Base-by-base conservation (phyloP, 1,139 yeast species). In the Blastobotrys persicus region DNA sequence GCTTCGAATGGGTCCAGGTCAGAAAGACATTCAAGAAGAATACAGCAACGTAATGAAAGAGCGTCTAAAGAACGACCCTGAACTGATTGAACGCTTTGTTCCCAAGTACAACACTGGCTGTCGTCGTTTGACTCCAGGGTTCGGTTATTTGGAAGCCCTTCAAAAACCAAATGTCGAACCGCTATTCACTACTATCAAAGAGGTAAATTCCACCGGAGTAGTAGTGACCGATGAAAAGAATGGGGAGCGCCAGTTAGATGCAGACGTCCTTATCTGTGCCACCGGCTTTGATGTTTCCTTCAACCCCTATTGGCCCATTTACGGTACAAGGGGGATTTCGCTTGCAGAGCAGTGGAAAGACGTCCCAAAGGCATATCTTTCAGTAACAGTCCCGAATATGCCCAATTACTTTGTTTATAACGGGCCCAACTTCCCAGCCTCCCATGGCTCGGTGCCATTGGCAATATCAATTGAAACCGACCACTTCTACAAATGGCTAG, bases 41-140 rank as follows among this genome's bases (percentile, higher is more conserved):
- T 42, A 31, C 17, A 23, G 39, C 28, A 13, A 14, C 43, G 42
- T 46, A 23, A 55, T 58, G 52, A 35, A 41, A 17, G 51, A 46
- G 20, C 52, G 51, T 31, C 51, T 57, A 20, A 50, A 53, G 3
- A 37, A 45, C 42, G 39, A 52, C 11, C 51, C 56, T 4, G 57
- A 54, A 34, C 49, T 56, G 23, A 42, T 46, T 38, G 35, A 51
- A 18, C 46, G 51, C 16, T 47, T 59, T 14, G 46, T 55, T 12
- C 61, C 61, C 6, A 44, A 47, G 12, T 58, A 53, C 34, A 51
- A 56, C 16, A 53, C 55, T 4, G 56, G 58, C 17, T 58, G 61
- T 39, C 51, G 61, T 9, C 50, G 61, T 7, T 48, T 57, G 38
- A 58, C 61, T 12, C 61, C 61, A 13, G 61, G 61, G 26, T 48